Conservation (phyloP, 1,139 yeast genomes). For the Geotrichum siamense region DNA sequence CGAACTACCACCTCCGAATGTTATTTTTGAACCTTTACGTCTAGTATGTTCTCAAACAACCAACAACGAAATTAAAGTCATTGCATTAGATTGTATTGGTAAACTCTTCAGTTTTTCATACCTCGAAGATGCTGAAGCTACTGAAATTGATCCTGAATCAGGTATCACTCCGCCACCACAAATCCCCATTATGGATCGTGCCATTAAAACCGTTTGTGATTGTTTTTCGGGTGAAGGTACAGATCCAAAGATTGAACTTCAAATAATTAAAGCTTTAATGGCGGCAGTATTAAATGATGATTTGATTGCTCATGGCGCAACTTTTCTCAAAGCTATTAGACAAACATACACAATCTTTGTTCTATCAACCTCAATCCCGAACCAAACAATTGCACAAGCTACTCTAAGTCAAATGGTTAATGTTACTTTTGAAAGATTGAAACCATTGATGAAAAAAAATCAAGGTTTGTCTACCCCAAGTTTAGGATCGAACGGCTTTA, state of each 20-base stretch:
- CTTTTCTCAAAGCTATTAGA: conserved; percentile 81
- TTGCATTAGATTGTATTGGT: conserved; percentile 58
- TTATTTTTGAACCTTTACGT: conserved; percentile 55
- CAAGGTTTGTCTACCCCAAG: conserved; percentile 13
- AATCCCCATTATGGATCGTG: conserved; percentile 65
- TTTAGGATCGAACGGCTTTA: conserved; percentile 5
- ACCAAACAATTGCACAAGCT: conserved; percentile 94
- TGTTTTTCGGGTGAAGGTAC: conserved; percentile 92
- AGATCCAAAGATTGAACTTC: conserved; percentile 80
- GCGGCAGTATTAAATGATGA: conserved; percentile 76
- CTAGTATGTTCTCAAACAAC: conserved; percentile 48
- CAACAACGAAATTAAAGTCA: conserved; percentile 46
- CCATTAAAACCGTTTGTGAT: conserved; percentile 76
- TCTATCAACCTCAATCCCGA: conserved; percentile 68
- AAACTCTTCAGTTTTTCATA: conserved; percentile 59
- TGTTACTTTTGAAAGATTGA: conserved; percentile 76
- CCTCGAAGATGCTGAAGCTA: conserved; percentile 43
- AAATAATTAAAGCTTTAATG: conserved; percentile 84
- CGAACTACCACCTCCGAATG: conserved; percentile 39
- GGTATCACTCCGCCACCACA: conserved; percentile 49
- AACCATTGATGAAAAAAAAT: conserved; percentile 19
- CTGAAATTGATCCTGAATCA: conserved; percentile 26
- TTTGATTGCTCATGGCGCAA: conserved; percentile 85
- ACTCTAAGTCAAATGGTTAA: conserved; percentile 85
- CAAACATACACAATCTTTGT: conserved; percentile 90